Evolutionary conservation across 2,329 filamentous ascomycete species (phyloP).

Genomic region (Arthroderma uncinatum): DNA sequence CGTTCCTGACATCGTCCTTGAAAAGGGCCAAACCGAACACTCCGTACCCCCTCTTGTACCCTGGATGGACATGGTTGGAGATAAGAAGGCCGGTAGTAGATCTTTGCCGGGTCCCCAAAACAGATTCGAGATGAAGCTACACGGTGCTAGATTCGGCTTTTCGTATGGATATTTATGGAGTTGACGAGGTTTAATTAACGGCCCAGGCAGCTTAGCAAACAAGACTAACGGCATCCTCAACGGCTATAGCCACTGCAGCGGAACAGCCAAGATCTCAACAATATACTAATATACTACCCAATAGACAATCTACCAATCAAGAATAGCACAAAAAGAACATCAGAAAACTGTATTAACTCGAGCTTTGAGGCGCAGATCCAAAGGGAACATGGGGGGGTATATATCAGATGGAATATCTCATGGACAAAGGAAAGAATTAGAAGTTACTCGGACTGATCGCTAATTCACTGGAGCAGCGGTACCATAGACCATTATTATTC

Average conservation of each 20-base stretch:
- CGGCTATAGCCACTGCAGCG: background rate
- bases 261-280: background rate
- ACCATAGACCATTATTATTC: background rate
- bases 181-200: background rate
- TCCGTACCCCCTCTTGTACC: too few relatives aligned
- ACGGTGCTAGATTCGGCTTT: background rate
- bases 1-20: too few relatives aligned
- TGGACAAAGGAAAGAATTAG: slow-evolving; percentile 1
- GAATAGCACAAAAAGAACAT: background rate
- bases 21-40: background rate
- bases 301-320: background rate
- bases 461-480: background rate
- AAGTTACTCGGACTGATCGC: background rate
- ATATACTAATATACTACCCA: background rate
- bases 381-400: background rate
- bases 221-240: background rate
- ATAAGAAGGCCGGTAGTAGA: background rate
- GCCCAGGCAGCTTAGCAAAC: background rate
- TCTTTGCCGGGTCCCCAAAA: background rate
- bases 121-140: background rate
- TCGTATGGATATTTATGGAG: background rate
- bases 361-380: background rate
- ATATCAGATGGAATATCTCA: background rate
- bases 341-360: background rate
- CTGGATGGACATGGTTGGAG: too few relatives aligned